Base-by-base conservation (phyloP, 1,284 basidiomycete species). In the Lignosus rhinocerotis region DNA sequence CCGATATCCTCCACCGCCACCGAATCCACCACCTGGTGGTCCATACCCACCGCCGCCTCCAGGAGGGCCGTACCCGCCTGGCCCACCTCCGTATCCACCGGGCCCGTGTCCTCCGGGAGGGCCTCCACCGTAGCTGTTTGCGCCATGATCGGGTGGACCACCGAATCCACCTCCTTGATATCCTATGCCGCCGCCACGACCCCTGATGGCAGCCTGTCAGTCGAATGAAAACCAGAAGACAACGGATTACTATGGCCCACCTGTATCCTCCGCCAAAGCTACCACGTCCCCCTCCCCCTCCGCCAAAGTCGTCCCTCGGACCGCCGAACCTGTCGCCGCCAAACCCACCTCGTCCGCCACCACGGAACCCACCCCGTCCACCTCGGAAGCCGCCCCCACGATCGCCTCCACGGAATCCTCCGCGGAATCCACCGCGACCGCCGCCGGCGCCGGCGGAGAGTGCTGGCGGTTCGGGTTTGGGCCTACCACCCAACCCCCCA, bases 401-500 rank as follows among this genome's bases (percentile, higher is more conserved):
- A 5, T 76, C 73, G n/a, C 75, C 75, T 42, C 77, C 72, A 4
- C 25, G 25, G 25, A 4, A 25, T 25, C 25, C 25, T 25, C 25
- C 25, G 25, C 25, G 25, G 51, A 79, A 78, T 17, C 76, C 72
- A 19, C 75, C 70, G 10, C 70, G 66, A 16, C 72, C 72, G 33
- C 78, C 76, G 34, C 71, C 69, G 10, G 75, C 73, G 16, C 72
- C 66, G 32, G 69, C 66, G 7, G 74, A 66, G 47, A 78, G 64
- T 12, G 75, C 75, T 8, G 83, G 77, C 59, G 87, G 86, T 7
- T 87, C 83, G 4, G 91, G 90, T 74, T 97, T 97, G n/a, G 93
- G 92, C 53, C 92, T 82, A 12, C 96, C 97, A 19, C 97, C 97
- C 25, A 99, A 82, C 0, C 97, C 97, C 16, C 96, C 97, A 25